These are phyloP conservation scores for Vigna trinervia DNA, from an alignment of 306 rosid species.

Conservation along the genomic window DNA sequence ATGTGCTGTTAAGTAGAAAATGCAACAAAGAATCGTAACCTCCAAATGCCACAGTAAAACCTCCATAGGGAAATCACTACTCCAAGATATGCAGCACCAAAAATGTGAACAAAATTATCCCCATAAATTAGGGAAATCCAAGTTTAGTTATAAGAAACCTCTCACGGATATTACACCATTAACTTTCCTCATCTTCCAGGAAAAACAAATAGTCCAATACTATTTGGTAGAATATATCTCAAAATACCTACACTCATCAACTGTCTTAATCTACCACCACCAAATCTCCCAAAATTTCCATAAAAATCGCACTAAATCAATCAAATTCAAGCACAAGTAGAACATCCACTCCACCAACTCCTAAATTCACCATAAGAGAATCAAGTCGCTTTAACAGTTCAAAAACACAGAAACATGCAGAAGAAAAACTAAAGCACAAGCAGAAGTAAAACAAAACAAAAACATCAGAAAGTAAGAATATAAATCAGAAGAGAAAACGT, in stretches of 20 bases:
- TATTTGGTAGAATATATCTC: background rate
- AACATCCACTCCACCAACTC: slow-evolving; percentile 24
- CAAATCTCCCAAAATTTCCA: background rate
- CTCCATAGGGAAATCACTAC: background rate
- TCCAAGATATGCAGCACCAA: background rate
- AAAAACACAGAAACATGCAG: background rate
- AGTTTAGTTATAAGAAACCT: background rate
- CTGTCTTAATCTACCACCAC: background rate
- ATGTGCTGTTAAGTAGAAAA: background rate
- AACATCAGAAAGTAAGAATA: background rate
- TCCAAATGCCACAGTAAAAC: background rate
- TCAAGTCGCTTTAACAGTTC: background rate
- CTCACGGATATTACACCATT: background rate
- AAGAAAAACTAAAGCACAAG: background rate
- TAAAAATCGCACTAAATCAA: slow-evolving; percentile 12
- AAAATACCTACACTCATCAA: background rate
- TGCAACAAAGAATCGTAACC: slow-evolving; percentile 23
- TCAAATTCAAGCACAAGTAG: background rate
- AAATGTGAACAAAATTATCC: background rate
- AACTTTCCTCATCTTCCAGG: background rate
- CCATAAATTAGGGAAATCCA: background rate
- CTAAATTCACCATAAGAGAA: slow-evolving; percentile 18
- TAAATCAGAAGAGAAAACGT: slow-evolving; percentile 22
- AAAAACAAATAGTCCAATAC: slow-evolving; percentile 4
- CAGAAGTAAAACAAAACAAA: background rate